These are phyloP conservation scores for Diaporthe ampelina DNA, from an alignment of 2,329 filamentous ascomycete species.

Conservation along the genomic window DNA sequence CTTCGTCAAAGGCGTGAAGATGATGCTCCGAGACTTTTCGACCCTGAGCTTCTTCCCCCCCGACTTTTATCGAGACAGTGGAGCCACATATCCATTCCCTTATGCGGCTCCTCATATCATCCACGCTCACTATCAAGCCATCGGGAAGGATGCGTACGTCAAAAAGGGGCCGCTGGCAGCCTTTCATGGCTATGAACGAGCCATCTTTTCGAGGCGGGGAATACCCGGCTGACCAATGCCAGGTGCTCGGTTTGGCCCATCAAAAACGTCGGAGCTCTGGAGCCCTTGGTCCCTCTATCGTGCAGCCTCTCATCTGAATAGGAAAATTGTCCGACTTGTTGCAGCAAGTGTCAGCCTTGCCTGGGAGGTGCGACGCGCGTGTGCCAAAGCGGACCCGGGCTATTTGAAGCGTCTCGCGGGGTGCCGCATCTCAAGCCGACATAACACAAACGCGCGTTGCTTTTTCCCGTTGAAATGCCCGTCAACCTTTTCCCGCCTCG, in stretches of 20 bases:
- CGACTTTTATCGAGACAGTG: neutral
- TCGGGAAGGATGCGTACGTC: neutral
- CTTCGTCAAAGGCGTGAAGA: neutral
- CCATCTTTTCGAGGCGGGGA: neutral
- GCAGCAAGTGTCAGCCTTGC: conserved; percentile 26
- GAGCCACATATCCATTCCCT: conserved; percentile 9
- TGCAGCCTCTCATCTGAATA: neutral
- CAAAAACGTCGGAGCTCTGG: neutral
- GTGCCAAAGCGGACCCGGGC: neutral
- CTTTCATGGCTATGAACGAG: neutral
- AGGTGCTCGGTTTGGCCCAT: conserved; percentile 16
- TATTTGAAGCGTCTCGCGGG: neutral
- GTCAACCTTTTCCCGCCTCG: conserved; percentile 15
- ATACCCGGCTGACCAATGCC: conserved; percentile 11
- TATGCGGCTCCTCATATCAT: conserved; percentile 1
- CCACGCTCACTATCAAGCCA: neutral
- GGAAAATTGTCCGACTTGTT: conserved; percentile 23
- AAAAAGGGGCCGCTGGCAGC: neutral
- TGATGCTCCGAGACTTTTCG: neutral
- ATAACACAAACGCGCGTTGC: conserved; percentile 23
- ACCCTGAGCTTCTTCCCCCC: neutral
- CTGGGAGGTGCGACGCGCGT: conserved; percentile 15
- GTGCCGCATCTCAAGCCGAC: neutral
- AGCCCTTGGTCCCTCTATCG: neutral
- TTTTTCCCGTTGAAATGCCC: neutral